A percentile compares a stretch with the other conserved stretches of the same genome.
Evolutionary conservation across 306 rosid genomes (phyloP).

Genomic region (Cicer bijugum): DNA sequence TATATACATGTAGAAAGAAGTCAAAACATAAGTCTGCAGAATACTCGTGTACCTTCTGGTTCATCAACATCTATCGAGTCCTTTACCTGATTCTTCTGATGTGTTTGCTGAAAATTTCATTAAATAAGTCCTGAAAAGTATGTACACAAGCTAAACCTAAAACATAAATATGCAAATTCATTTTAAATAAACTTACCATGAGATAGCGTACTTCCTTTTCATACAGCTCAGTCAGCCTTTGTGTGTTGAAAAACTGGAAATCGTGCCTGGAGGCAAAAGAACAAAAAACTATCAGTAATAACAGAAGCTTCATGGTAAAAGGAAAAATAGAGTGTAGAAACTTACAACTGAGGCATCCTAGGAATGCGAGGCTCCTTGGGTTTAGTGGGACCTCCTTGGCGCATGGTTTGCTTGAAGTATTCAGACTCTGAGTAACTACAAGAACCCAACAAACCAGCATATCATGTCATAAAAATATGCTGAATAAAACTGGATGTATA

Average conservation of each 20-base stretch:
- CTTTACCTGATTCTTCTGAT: constrained; percentile 93
- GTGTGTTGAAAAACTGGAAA: constrained; percentile 97
- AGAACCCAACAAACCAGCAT: constrained; percentile 16
- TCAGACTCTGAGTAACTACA: constrained; percentile 95
- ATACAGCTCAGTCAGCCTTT: constrained; percentile 86
- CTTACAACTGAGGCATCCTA: constrained; percentile 99
- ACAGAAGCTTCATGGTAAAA: constrained; percentile 24
- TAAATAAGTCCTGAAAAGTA: constrained; percentile 29
- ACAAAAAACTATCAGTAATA: constrained; percentile 16
- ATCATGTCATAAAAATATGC: constrained; percentile 29
- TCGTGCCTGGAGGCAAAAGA: constrained; percentile 70
- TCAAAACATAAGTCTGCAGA: constrained; percentile 15
- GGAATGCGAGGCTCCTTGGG: constrained; percentile 99
- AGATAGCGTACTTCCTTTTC: constrained; percentile 98
- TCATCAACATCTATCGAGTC: constrained; percentile 96
- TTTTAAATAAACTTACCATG: constrained; percentile 64
- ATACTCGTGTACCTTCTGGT: constrained; percentile 70
- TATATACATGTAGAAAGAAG: not conserved
- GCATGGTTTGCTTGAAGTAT: constrained; percentile 97
- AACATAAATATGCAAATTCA: constrained; percentile 27
- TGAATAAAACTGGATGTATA: constrained; percentile 22
- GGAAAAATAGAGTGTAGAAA: constrained; percentile 30
- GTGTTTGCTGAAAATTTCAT: constrained; percentile 73
- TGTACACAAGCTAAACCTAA: constrained; percentile 21
- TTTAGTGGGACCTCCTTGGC: constrained; percentile 97